These are phyloP conservation scores for Eucalyptus cloeziana DNA, from an alignment of 345 rosid species.

Conservation along the genomic window DNA sequence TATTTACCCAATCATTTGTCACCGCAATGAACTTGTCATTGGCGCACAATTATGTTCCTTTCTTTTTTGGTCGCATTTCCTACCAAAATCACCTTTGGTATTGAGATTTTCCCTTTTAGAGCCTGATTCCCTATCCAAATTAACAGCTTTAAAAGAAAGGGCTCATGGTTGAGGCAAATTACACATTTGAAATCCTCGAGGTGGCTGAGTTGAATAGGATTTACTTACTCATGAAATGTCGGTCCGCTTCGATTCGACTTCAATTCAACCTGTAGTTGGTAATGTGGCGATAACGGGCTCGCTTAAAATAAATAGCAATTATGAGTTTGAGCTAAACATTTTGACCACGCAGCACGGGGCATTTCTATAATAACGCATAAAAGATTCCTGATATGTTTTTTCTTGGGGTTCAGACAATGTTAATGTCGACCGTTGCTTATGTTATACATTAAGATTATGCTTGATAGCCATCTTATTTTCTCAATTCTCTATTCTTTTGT, in stretches of 20 bases:
- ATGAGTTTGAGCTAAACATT: not conserved
- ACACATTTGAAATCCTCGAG: not conserved
- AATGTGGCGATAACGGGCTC: rapidly evolving
- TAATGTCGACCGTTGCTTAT: not conserved
- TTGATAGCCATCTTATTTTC: too few species aligned
- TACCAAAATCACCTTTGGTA: not conserved
- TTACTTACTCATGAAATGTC: not conserved
- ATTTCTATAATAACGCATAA: not conserved
- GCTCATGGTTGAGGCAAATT: not conserved
- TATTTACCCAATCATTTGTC: not conserved
- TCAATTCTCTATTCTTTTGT: too few species aligned
- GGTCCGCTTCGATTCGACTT: rapidly evolving
- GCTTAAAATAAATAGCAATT: not conserved
- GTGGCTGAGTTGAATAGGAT: not conserved
- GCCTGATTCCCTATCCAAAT: not conserved
- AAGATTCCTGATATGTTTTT: not conserved
- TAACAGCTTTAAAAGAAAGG: not conserved
- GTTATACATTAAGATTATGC: too few species aligned
- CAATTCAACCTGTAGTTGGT: rapidly evolving
- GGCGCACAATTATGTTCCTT: not conserved
- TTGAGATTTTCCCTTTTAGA: not conserved
- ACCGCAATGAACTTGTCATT: not conserved
- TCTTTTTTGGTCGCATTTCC: not conserved
- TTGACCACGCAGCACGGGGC: rapidly evolving
- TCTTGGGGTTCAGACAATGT: not conserved